A percentile compares a stretch with the other conserved stretches of the same genome.
These are phyloP conservation scores for Trichoderma koningii DNA, from an alignment of 2,329 filamentous ascomycete species.

Conservation along the genomic window DNA sequence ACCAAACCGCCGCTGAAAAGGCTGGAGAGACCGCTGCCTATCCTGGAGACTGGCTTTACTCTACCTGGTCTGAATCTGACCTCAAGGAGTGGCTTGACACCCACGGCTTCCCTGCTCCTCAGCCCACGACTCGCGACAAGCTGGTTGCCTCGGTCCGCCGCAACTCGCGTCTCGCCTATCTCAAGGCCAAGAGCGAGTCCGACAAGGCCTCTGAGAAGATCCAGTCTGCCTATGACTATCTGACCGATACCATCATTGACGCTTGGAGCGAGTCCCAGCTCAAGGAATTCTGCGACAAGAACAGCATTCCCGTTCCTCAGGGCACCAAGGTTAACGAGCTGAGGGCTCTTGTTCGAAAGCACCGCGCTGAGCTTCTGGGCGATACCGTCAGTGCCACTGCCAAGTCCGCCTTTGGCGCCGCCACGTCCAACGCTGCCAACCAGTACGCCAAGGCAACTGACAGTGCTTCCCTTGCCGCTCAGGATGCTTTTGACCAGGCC, in stretches of 20 bases:
- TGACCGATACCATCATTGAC: conserved; percentile 83
- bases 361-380: conserved; percentile 71
- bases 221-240: conserved; percentile 68
- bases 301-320: conserved; percentile 82
- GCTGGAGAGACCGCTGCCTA: conserved; percentile 77
- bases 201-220: conserved; percentile 65
- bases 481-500: conserved; percentile 67
- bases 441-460: conserved; percentile 76
- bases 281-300: conserved; percentile 92
- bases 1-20: conserved; percentile 74
- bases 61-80: conserved; percentile 88
- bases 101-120: conserved; percentile 81
- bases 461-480: conserved; percentile 60
- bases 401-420: conserved; percentile 66
- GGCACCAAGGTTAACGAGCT: conserved; percentile 90
- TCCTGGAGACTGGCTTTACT: conserved; percentile 93
- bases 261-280: conserved; percentile 87
- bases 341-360: conserved; percentile 83
- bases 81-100: conserved; percentile 92
- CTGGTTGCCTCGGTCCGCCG: conserved; percentile 87
- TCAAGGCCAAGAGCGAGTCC: conserved; percentile 64
- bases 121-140: conserved; percentile 81
- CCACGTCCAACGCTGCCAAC: conserved; percentile 74
- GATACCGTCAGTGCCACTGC: conserved; percentile 63
- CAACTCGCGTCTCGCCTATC: conserved; percentile 78